These are phyloP conservation scores for Cercis canadensis DNA, from an alignment of 306 rosid species.

Conservation along the genomic window DNA sequence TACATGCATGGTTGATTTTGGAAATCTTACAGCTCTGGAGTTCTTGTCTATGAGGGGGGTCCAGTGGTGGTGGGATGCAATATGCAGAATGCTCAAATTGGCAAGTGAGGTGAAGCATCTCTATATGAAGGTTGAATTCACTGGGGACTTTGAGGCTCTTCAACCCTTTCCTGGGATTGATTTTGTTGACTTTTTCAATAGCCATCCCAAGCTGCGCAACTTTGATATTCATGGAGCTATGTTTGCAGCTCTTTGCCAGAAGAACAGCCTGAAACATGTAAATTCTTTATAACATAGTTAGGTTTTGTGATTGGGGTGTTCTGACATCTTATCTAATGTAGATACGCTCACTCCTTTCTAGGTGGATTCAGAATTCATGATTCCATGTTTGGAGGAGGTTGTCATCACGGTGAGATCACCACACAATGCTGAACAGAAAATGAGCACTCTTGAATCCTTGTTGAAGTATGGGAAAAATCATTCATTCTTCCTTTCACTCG, in stretches of 20 bases:
- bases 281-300: constrained; percentile 28
- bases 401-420: constrained; percentile 86
- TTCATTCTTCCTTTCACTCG: too few species aligned
- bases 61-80: constrained; percentile 96
- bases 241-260: constrained; percentile 99
- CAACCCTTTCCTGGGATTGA: constrained; percentile 97
- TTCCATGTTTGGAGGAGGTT: constrained; percentile 87
- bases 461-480: constrained; percentile 70
- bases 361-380: constrained; percentile 80
- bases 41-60: constrained; percentile 79
- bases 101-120: constrained; percentile 92
- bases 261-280: constrained; percentile 85
- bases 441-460: constrained; percentile 85
- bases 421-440: constrained; percentile 92
- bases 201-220: constrained; percentile 73
- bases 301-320: not conserved
- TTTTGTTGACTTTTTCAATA: constrained; percentile 89
- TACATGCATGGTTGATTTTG: constrained; percentile 91
- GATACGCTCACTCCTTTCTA: constrained; percentile 29
- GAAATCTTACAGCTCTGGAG: constrained; percentile 74
- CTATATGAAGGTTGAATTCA: constrained; percentile 92
- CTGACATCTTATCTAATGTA: constrained; percentile 9
- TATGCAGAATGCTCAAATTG: constrained; percentile 79
- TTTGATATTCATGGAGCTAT: constrained; percentile 97
- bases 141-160: constrained; percentile 84